Percentiles rank a stretch among this genome's conserved stretches.
Conservation (phyloP, 163 green algal species). For the Coccomyxa subellipsoidea region DNA sequence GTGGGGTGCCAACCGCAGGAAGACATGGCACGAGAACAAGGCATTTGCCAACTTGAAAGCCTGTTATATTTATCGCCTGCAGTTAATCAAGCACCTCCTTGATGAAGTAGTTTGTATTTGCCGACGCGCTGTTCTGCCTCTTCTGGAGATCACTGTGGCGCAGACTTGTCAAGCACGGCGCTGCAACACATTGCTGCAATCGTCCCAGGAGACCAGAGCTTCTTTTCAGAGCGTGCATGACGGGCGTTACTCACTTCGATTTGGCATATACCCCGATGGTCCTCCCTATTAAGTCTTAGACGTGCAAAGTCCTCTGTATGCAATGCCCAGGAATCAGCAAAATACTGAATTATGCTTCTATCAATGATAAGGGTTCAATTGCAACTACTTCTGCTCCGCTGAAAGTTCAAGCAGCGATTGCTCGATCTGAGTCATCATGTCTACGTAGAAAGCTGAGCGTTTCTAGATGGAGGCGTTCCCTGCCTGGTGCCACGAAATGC, state of each 20-base stretch:
- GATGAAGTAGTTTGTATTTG: slow-evolving; percentile 86
- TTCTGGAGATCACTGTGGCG: background rate
- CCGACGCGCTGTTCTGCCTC: slow-evolving; percentile 45
- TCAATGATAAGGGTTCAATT: too few relatives aligned
- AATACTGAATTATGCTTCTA: too few relatives aligned
- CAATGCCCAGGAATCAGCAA: too few relatives aligned
- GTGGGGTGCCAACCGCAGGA: too few relatives aligned
- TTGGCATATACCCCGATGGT: background rate
- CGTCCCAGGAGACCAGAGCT: background rate
- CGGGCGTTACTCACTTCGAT: background rate
- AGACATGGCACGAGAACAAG: too few relatives aligned
- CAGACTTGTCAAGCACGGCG: background rate
- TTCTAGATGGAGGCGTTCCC: background rate
- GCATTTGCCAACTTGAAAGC: too few relatives aligned
- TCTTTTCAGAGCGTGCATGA: background rate
- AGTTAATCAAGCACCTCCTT: too few relatives aligned
- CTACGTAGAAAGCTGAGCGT: too few relatives aligned
- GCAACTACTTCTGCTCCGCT: too few relatives aligned
- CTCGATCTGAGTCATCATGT: too few relatives aligned
- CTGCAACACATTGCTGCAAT: background rate
- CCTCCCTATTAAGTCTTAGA: background rate
- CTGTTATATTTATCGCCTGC: too few relatives aligned
- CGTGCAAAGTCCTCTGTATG: background rate
- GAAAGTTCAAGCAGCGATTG: too few relatives aligned
- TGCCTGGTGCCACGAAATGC: background rate